A percentile compares a stretch with the other conserved stretches of the same genome.
phyloP scores from a whole-genome alignment of 805 yeast species.

The Lipomyces chichibuensis region DNA sequence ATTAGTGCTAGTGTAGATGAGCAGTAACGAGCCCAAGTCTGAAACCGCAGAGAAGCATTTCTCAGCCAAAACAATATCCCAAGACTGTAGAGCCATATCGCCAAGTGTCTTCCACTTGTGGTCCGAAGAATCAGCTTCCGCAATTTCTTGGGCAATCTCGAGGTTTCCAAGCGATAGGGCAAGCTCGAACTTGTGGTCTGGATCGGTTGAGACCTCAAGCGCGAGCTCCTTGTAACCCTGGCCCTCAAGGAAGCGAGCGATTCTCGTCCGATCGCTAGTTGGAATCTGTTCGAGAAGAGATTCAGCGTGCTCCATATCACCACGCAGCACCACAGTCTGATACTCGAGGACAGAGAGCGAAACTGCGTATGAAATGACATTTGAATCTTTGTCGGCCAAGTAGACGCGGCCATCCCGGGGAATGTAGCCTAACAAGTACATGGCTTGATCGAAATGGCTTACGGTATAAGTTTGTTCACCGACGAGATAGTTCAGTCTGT shows the following conservation, averaged over 20 bases:
- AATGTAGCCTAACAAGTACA: slow-evolving; percentile 84
- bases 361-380: slow-evolving; percentile 76
- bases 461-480: slow-evolving; percentile 92
- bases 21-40: slow-evolving; percentile 79
- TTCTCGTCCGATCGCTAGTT: slow-evolving; percentile 67
- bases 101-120: slow-evolving; percentile 92
- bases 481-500: slow-evolving; percentile 89
- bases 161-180: slow-evolving; percentile 78
- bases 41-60: slow-evolving; percentile 76
- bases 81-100: slow-evolving; percentile 75
- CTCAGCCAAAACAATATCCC: slow-evolving; percentile 81
- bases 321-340: slow-evolving; percentile 93
- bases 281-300: slow-evolving; percentile 61
- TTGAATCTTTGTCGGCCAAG: slow-evolving; percentile 87
- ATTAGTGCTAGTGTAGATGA: slow-evolving; percentile 81
- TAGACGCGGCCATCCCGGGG: slow-evolving; percentile 89
- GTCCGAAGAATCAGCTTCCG: slow-evolving; percentile 52
- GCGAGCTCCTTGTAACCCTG: slow-evolving; percentile 89
- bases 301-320: slow-evolving; percentile 84
- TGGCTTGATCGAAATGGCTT: slow-evolving; percentile 87
- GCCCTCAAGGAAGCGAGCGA: slow-evolving; percentile 90
- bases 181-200: slow-evolving; percentile 88
- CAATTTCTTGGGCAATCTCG: slow-evolving; percentile 68
- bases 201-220: slow-evolving; percentile 76
- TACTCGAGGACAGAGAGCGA: slow-evolving; percentile 88